phyloP scores from a whole-genome alignment of 2,329 filamentous ascomycete species.

The Fusarium sp. region DNA sequence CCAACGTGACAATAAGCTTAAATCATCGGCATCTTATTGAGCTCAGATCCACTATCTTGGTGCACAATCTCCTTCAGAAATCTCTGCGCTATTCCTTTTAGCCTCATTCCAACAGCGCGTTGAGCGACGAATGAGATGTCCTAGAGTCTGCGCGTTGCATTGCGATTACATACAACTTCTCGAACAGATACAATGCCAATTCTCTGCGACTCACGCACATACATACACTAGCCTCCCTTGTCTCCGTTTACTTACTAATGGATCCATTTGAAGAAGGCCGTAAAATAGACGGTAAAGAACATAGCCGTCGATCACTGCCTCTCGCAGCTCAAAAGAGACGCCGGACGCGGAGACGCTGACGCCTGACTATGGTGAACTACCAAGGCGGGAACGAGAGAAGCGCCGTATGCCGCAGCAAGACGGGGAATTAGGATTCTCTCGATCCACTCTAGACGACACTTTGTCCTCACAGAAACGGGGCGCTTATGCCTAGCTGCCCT shows the following conservation, averaged over 20 bases:
- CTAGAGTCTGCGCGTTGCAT: background rate
- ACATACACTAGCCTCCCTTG: slow-evolving; percentile 14
- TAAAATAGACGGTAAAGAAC: slow-evolving; percentile 9
- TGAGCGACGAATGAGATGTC: slow-evolving; percentile 13
- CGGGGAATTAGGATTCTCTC: slow-evolving; percentile 5
- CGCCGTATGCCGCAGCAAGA: slow-evolving; percentile 24
- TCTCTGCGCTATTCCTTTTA: slow-evolving; percentile 29
- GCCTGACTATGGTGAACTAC: slow-evolving; percentile 4
- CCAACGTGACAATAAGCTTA: slow-evolving; percentile 42
- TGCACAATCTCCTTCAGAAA: slow-evolving; percentile 8
- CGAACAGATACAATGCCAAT: background rate
- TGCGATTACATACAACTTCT: slow-evolving; percentile 15
- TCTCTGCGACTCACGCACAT: slow-evolving; percentile 18
- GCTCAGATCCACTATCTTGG: slow-evolving; percentile 22
- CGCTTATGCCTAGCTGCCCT: slow-evolving; percentile 23
- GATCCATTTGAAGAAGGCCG: background rate
- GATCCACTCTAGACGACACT: slow-evolving; percentile 19
- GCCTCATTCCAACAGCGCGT: slow-evolving; percentile 7
- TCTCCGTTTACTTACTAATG: slow-evolving; percentile 20
- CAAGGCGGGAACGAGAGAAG: slow-evolving; percentile 22
- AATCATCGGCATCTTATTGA: slow-evolving; percentile 36
- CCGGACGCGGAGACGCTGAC: slow-evolving; percentile 29
- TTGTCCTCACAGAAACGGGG: slow-evolving; percentile 25
- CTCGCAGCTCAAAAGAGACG: slow-evolving; percentile 27
- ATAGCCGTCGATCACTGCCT: slow-evolving; percentile 20